Base-by-base conservation (phyloP, 768 basidiomycete genomes). In the Boletus tomentosulus region DNA sequence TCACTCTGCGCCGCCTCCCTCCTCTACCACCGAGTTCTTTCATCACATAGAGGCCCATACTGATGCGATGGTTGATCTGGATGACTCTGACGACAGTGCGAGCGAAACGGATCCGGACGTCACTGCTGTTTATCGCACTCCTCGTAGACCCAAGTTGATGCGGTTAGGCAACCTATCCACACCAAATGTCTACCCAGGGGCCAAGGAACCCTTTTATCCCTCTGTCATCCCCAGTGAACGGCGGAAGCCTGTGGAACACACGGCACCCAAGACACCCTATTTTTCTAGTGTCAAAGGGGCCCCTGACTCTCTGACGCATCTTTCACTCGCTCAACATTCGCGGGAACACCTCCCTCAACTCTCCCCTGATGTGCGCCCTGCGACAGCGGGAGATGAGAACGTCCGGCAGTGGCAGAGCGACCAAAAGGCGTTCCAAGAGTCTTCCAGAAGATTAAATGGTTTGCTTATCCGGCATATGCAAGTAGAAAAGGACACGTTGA, bases 381-480 rank as follows among this genome's bases (percentile, higher is more conserved):
- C 53, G 48, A 57, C 61, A 4, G 56, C 55, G 1, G 57, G 60
- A 34, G 38, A 30, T 24, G 71, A 70, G 9, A 66, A 57, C 42
- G 56, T 68, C 28, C 59, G 59, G 37, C 62, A 37, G 30, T 71
- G 68, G 68, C 70, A 57, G 51, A 55, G 44, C 44, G 66, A 70
- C 5, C 71, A 74, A 50, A 61, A 65, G 33, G 65, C 61, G 39
- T 72, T 73, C 66, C 74, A 82, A 58, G 84, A 87, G 68, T 83
- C 83, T 28, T 66, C 85, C 56, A 76, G 72, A 71, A 81, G 77
- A 70, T 71, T 92, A 58, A 89, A 92, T 66, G 90, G 89, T 57
- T 79, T 93, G 82, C 72, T 93, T 49, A 72, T 84, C 50, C 84
- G 86, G 67, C 91, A 93, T 66, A 87, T 92, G 75, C 87, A 88